A percentile compares a stretch with the other conserved stretches of the same genome.
Evolutionary conservation across 768 basidiomycete genomes (phyloP).

Genomic region (Lenzites betulinus): DNA sequence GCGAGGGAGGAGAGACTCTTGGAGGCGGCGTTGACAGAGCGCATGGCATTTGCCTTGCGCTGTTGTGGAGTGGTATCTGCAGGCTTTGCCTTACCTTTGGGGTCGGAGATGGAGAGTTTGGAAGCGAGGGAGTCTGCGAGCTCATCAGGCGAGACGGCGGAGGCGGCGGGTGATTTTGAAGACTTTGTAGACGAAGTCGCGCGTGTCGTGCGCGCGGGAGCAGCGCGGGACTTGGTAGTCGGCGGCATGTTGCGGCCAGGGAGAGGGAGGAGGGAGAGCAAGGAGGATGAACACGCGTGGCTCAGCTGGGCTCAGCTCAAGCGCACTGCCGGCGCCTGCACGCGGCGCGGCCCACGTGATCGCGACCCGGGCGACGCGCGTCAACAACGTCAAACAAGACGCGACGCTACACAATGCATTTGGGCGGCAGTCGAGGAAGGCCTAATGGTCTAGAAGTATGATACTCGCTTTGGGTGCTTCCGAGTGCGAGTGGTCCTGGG

Average conservation of each 20-base stretch:
- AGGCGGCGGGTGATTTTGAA: neutral
- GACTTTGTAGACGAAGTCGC: slow-evolving; percentile 11
- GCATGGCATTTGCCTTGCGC: slow-evolving; percentile 54
- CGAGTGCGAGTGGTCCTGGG: slow-evolving; percentile 23
- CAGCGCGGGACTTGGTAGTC: slow-evolving; percentile 1
- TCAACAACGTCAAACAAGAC: too few relatives aligned
- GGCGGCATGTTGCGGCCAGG: neutral
- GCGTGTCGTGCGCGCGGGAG: neutral
- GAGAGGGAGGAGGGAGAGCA: neutral
- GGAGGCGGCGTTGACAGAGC: slow-evolving; percentile 60
- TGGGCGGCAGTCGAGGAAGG: too few relatives aligned
- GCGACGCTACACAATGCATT: too few relatives aligned
- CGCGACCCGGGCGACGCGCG: too few relatives aligned
- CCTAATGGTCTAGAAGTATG: slow-evolving; percentile 25
- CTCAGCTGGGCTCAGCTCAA: too few relatives aligned
- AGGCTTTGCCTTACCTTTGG: slow-evolving; percentile 22
- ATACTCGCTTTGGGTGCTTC: slow-evolving; percentile 20
- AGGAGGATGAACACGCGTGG: too few relatives aligned
- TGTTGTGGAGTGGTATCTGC: slow-evolving; percentile 33
- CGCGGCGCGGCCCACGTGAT: too few relatives aligned
- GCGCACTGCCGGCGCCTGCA: neutral
- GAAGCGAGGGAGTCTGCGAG: slow-evolving; percentile 29
- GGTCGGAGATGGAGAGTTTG: slow-evolving; percentile 29
- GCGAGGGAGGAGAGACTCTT: slow-evolving; percentile 54
- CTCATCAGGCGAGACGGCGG: slow-evolving; percentile 25